Evolutionary conservation across 768 basidiomycete species (phyloP).

Genomic region (Russula virescens): DNA sequence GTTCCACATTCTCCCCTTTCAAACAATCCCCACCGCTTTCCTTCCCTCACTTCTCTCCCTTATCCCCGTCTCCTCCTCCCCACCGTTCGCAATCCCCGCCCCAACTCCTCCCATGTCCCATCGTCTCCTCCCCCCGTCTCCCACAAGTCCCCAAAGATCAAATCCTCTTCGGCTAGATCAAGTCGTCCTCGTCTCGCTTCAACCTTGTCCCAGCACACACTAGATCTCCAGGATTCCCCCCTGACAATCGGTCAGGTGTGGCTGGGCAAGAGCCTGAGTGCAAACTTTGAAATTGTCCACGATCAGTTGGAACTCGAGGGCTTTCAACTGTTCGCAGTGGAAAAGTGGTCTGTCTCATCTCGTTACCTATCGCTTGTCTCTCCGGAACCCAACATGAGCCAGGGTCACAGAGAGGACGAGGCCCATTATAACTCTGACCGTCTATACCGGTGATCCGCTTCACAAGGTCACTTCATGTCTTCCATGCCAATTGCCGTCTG

Average conservation of each 20-base stretch:
- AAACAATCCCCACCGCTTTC: no score
- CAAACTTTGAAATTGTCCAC: slow-evolving; percentile 45
- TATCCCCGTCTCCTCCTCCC: slow-evolving; percentile 23
- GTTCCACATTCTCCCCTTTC: background rate
- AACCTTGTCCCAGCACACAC: slow-evolving; percentile 1
- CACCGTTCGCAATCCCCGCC: slow-evolving; percentile 17
- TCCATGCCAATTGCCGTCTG: background rate
- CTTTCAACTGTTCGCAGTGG: slow-evolving; percentile 82
- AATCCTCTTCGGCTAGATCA: slow-evolving; percentile 5
- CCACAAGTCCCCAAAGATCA: slow-evolving; percentile 18
- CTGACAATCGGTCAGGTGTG: slow-evolving; percentile 30
- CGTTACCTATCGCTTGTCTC: background rate
- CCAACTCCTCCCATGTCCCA: background rate
- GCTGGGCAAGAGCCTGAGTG: slow-evolving; percentile 37
- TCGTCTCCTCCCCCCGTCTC: background rate
- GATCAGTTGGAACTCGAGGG: slow-evolving; percentile 48
- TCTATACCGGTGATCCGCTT: slow-evolving; percentile 68
- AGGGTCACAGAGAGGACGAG: slow-evolving; percentile 67
- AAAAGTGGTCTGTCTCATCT: slow-evolving; percentile 56
- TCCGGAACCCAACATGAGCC: slow-evolving; percentile 1
- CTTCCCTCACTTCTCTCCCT: background rate
- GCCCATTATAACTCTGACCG: slow-evolving; percentile 55
- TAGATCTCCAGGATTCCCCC: background rate
- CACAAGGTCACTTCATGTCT: slow-evolving; percentile 45
- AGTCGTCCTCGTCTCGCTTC: slow-evolving; percentile 20